Base-by-base conservation (phyloP, 1,284 basidiomycete species). In the Entoloma clypeatum region DNA sequence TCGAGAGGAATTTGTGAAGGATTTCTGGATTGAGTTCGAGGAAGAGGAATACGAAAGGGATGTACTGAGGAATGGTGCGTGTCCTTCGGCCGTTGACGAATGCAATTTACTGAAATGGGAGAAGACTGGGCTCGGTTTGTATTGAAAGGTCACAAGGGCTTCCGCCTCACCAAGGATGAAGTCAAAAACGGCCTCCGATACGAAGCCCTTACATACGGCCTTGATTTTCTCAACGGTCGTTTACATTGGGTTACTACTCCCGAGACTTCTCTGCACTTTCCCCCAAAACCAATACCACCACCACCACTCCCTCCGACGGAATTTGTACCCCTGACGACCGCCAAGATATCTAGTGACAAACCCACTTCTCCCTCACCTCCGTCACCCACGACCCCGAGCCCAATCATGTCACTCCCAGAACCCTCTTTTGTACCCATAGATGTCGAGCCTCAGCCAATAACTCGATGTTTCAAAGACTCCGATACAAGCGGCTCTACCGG, bases 11-110 rank as follows among this genome's bases (percentile, higher is more conserved):
- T 64, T 59, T 39, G 39, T 69, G 16, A 60, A 57, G 51, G 58
- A 61, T 25, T 70, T 71, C 48, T 68, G 58, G 53, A 39, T 58
- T 2, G 65, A 65, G 44, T 69, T 63, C 44, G 54, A 57, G 38
- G 64, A 68, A 36, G 66, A 66, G 30, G 68, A 70, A 47, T 70
- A 68, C 47, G 49, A 60, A 25, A 54, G 49, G 7, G 67, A 71
- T 51, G 55, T 65, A n/a, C 48, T 70, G 8, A 65, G 61, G 50
- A 56, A 61, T 41, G 56, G 68, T 67, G 29, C 5, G 61, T 55
- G 3, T 24, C n/a, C 19, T 8, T 31, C 40, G 39, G 24, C 27
- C 6, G 36, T 17, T 32, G 2, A 10, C 9, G 2, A 14, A 7
- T 9, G 18, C n/a, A 11, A 29, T 49, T 36, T 6, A 19, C 44